Conservation (phyloP, 495 filamentous ascomycete species). For the Parmelia sp. region DNA sequence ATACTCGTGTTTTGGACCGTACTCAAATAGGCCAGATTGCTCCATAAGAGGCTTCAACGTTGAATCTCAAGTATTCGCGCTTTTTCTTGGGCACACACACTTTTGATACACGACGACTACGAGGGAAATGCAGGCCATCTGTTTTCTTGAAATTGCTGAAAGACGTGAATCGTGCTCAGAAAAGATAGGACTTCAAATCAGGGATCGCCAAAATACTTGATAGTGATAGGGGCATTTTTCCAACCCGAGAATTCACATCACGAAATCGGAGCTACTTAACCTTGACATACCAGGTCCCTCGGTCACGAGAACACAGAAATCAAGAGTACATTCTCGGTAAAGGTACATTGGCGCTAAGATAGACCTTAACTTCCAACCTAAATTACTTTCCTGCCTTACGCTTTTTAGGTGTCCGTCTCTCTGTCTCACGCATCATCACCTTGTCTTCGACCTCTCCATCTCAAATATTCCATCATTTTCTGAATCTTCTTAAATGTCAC, state of each 20-base stretch:
- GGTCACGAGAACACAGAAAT: background rate
- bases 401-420: background rate
- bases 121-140: background rate
- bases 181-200: background rate
- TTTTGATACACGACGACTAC: background rate
- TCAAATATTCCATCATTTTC: background rate
- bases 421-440: background rate
- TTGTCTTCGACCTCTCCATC: background rate
- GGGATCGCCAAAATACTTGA: background rate
- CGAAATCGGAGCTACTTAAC: no score
- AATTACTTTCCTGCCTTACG: background rate
- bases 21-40: background rate
- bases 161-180: background rate
- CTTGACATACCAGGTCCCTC: no score
- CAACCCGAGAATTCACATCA: no score
- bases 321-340: no score
- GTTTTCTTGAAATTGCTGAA: background rate
- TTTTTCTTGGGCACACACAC: background rate
- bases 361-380: background rate
- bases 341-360: no score
- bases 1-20: conserved; percentile 15
- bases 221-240: background rate
- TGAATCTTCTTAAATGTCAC: background rate
- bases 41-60: background rate
- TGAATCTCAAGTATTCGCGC: background rate